Percentiles rank a stretch among this genome's conserved stretches.
These are phyloP conservation scores for Colletotrichum eremochloae DNA, from an alignment of 2,329 filamentous ascomycete genomes.

Conservation along the genomic window DNA sequence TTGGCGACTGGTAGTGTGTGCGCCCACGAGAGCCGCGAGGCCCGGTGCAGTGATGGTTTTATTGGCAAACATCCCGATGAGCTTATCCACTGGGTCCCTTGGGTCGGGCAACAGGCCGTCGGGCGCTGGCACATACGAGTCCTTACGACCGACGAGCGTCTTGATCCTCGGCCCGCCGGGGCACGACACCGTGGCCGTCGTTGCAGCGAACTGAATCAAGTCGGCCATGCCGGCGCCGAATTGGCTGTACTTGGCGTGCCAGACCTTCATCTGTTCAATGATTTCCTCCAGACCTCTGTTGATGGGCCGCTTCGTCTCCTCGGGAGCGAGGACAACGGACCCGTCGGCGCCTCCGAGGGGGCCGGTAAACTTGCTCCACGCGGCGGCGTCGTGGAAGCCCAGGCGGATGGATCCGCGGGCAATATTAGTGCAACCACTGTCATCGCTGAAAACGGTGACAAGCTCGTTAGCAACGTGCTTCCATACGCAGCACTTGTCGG, in stretches of 20 bases:
- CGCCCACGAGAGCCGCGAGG: conserved; percentile 67
- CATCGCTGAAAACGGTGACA: conserved; percentile 51
- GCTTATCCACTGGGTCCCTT: conserved; percentile 56
- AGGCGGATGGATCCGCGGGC: conserved; percentile 61
- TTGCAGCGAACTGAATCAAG: conserved; percentile 66
- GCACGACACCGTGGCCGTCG: conserved; percentile 63
- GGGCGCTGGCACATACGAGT: conserved; percentile 56
- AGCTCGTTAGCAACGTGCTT: conserved; percentile 58
- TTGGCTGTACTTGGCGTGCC: conserved; percentile 58
- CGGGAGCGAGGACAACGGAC: conserved; percentile 54
- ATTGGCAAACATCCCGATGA: conserved; percentile 63
- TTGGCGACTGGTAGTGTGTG: conserved; percentile 66
- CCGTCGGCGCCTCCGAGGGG: conserved; percentile 61
- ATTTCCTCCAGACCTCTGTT: conserved; percentile 64
- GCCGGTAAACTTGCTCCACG: conserved; percentile 55
- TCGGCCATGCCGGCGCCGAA: conserved; percentile 64
- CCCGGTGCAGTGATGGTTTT: conserved; percentile 67
- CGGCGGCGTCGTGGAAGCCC: conserved; percentile 63
- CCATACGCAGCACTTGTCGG: conserved; percentile 62
- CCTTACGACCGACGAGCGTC: conserved; percentile 65
- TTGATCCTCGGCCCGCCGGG: conserved; percentile 61
- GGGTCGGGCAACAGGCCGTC: conserved; percentile 59
- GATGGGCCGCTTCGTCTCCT: conserved; percentile 53
- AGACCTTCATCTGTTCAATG: conserved; percentile 53
- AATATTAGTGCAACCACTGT: conserved; percentile 56